Evolutionary conservation across 257 asterid genomes (phyloP), one percentile per base, ranked within the genome.

Genomic region (Solanum corneliomulleri): DNA sequence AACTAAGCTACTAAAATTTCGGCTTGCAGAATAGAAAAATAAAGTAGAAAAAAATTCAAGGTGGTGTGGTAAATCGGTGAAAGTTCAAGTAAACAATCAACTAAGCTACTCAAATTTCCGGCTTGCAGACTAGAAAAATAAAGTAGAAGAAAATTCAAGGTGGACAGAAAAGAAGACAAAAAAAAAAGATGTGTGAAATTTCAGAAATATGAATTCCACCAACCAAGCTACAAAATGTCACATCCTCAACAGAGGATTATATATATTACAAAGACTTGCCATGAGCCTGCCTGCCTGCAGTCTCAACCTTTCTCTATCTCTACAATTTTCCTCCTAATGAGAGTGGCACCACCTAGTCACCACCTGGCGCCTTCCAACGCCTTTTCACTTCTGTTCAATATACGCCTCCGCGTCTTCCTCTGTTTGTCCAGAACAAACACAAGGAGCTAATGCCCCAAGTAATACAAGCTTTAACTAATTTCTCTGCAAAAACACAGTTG

Each of bases 391-490:
- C 44, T 80, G 42, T 80, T 80, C 68, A 47, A 6, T 80, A 49
- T 47, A 80, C 27, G 31, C 16, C 4, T 80, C 85, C 10, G 31
- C 15, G 84, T 47, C 85, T 47, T 47, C 2, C 27, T 29, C 85
- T 80, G 85, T 80, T 49, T 20, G 29, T 80, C 85, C 85, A 80
- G 68, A 80, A 27, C 85, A 80, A 80, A 27, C 85, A 80, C 29
- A 47, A 10, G 27, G 3, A 20, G 69, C 31, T 80, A 81, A 81
- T 49, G 41, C 7, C 85, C 69, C 2, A 80, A 16, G 69, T 18
- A 49, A 49, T 81, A 81, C 69, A 49, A 80, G 68, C 85, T 80
- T 74, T 31, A 47, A 16, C 85, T 80, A 80, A 29, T 47, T 47
- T 80, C 42, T 47, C 85, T 27, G 44, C 85, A 29, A 27, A 44